Percentiles rank a stretch among this genome's conserved stretches.
Evolutionary conservation across 78 protist species (phyloP).

Genomic region (Creolimax fragrantissima): DNA sequence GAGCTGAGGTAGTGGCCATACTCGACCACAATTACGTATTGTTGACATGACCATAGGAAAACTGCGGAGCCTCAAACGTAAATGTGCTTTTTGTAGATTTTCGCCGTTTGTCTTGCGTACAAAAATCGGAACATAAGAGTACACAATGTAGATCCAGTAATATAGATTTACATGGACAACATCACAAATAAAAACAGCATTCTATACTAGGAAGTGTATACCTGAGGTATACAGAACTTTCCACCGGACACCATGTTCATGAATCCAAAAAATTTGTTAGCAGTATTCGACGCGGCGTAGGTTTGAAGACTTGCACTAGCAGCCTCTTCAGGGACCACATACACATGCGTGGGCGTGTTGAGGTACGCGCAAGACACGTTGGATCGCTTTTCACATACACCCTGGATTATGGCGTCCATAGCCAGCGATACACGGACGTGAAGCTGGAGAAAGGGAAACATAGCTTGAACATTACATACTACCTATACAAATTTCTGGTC

Average conservation of each 20-base stretch:
- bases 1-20: too few relatives aligned
- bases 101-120: too few relatives aligned
- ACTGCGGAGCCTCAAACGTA: too few relatives aligned
- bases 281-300: neutral
- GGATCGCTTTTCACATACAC: neutral
- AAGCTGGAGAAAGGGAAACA: too few relatives aligned
- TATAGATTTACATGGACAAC: neutral
- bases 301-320: neutral
- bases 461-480: too few relatives aligned
- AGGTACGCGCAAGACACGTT: conserved; percentile 34
- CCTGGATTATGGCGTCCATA: conserved; percentile 37
- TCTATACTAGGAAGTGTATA: neutral
- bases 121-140: too few relatives aligned
- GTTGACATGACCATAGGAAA: too few relatives aligned
- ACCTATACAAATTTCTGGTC: too few relatives aligned
- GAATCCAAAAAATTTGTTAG: neutral
- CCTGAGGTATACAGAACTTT: neutral
- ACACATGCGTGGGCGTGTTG: conserved; percentile 50
- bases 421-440: conserved; percentile 41
- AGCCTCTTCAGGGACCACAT: neutral
- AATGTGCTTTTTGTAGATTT: too few relatives aligned
- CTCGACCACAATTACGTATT: too few relatives aligned
- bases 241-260: neutral
- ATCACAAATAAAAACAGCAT: neutral
- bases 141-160: neutral